Conservation (phyloP, 345 rosid genomes). For the Bruguiera gymnorhiza region DNA sequence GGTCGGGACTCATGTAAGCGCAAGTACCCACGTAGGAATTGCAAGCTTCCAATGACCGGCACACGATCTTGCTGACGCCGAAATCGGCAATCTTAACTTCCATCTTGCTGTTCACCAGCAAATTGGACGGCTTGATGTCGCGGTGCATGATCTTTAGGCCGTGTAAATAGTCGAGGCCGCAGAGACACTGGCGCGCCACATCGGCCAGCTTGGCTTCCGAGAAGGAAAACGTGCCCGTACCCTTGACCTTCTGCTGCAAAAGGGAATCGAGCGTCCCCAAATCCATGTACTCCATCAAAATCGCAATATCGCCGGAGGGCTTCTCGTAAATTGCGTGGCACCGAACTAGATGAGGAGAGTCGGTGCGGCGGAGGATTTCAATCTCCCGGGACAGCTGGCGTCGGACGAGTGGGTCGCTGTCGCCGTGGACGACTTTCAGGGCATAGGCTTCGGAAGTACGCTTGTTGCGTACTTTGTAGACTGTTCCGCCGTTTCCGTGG, state of each 20-base stretch:
- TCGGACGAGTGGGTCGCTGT: slow-evolving; percentile 51
- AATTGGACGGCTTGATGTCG: slow-evolving; percentile 79
- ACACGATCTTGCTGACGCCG: slow-evolving; percentile 77
- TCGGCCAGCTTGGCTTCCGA: slow-evolving; percentile 46
- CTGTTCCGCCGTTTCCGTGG: slow-evolving; percentile 82
- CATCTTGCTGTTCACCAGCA: slow-evolving; percentile 51
- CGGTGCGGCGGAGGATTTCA: slow-evolving; percentile 77
- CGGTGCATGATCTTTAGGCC: slow-evolving; percentile 67
- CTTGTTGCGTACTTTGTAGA: slow-evolving; percentile 67
- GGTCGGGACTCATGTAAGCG: slow-evolving; percentile 93
- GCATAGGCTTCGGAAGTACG: slow-evolving; percentile 58
- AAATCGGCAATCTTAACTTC: slow-evolving; percentile 83
- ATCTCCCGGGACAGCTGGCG: slow-evolving; percentile 68
- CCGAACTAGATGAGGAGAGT: slow-evolving; percentile 57
- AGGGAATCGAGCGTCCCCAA: slow-evolving; percentile 61
- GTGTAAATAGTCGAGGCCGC: slow-evolving; percentile 65
- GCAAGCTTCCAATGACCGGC: slow-evolving; percentile 62
- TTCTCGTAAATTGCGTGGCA: slow-evolving; percentile 60
- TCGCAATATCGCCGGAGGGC: slow-evolving; percentile 60
- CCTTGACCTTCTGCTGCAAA: slow-evolving; percentile 29
- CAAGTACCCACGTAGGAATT: slow-evolving; percentile 88
- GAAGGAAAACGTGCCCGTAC: slow-evolving; percentile 17
- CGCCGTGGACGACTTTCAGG: slow-evolving; percentile 59
- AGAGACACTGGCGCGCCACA: slow-evolving; percentile 58
- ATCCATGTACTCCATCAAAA: slow-evolving; percentile 84